Evolutionary conservation across 805 yeast genomes (phyloP), one percentile per base, ranked within the genome.

Genomic region (Yamadazyma phyllophila): DNA sequence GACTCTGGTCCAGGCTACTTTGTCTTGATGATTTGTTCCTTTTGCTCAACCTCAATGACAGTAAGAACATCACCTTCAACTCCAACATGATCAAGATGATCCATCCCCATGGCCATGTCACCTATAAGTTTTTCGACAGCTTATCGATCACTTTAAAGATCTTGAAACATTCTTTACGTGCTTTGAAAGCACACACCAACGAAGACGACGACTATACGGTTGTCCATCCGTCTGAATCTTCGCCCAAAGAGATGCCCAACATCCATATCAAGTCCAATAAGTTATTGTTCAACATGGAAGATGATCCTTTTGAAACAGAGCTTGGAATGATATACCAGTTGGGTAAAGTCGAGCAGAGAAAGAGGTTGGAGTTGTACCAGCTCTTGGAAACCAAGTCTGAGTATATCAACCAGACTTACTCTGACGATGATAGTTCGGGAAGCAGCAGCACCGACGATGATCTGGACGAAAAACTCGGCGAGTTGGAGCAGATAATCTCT

Each of bases 1-100:
- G 65, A 2, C 62, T 59, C 38, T 82, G 86, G 86, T 63, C 73
- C 13, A 62, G 84, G 40, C 53, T 82, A 30, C 31, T 73, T 2
- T 65, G 75, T 30, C 55, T 73, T 30, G 73, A 71, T 33, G 62
- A 67, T 14, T 69, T 59, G 36, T 47, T 47, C 6, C 31, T 61
- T 8, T 12, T 20, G 1, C 29, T 55, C 1, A 43, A 54, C 32
- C 48, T 53, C 4, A 30, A 45, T 4, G 36, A 51, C 6, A 49
- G 51, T 5, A 49, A 54, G 27, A 55, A 58, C 36, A 32, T 66
- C 2, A 47, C 58, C 7, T 37, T 67, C 6, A 46, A 37, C 4
- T 45, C 69, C 10, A 60, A 55, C 12, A 46, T 62, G 7, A 61
- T 71, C 6, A 52, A 67, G 34, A 49, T 69, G 12, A 52, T 64